Base-by-base conservation (phyloP, 1,284 basidiomycete genomes). In the Rhizoctonia solani region DNA sequence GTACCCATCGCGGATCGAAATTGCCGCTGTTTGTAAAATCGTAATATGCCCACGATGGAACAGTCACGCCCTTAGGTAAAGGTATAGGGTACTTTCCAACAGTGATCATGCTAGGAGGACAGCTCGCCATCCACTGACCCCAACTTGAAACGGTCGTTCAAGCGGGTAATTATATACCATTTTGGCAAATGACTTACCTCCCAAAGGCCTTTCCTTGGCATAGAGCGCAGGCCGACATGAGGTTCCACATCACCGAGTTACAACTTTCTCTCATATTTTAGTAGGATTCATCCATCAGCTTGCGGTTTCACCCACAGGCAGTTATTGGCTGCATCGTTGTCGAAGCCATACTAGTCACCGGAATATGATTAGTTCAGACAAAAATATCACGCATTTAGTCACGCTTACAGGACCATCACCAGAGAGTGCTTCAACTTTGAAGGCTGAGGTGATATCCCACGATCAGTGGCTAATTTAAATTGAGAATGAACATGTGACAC, bases 161-260 rank as follows among this genome's bases (percentile, higher is more conserved):
- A 30, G 23, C 3, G 54, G 42, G 32, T 6, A 55, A 8, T 23
- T 4, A 41, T n/a, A 19, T 16, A 2, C 21, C 9, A 30, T 9
- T 25, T 41, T 39, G 37, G 8, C 16, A 16, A 27, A 27, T n/a
- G 11, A 63, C 59, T 2, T 19, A 63, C 59, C 32, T 53, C 4
- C 59, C 49, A 23, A 49, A 16, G 3, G 47, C 47, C 11, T 66
- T 68, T 2, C 70, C 66, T 50, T 71, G 70, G 42, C 70, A 71
- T 19, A 68, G 21, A 2, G 68, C 50, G 50, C 70, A 71, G 9
- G 68, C 70, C 14, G 68, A 69, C 19, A 71, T 44, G 30, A 71
- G 68, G 39, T 67, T 61, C 58, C 69, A 71, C 47, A 59, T 54
- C 19, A 71, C 66, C 13, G 66, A 49, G 39, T 71, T 71, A 41